phyloP scores from a whole-genome alignment of 2,329 filamentous ascomycete species.

The Periconia sp. region DNA sequence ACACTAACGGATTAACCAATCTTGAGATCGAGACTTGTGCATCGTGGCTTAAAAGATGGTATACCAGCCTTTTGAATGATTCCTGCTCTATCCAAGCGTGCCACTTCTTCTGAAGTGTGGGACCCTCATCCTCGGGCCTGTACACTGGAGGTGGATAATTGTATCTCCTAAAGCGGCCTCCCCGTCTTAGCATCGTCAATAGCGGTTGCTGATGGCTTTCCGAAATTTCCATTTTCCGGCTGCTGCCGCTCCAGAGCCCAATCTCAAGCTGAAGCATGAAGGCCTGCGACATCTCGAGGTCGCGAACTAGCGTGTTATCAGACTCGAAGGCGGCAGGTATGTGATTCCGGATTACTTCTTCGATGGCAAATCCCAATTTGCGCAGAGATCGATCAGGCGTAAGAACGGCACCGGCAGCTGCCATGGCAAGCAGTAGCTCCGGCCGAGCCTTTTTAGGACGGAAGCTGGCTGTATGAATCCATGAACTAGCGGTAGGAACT shows the following conservation, averaged over 20 bases:
- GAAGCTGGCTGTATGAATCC: conserved; percentile 65
- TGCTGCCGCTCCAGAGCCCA: conserved; percentile 61
- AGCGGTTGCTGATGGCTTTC: conserved; percentile 60
- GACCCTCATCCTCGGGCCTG: not conserved
- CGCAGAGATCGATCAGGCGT: conserved; percentile 60
- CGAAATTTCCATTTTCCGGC: conserved; percentile 61
- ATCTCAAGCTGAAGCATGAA: conserved; percentile 57
- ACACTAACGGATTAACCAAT: too few relatives aligned
- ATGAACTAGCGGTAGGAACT: conserved; percentile 60
- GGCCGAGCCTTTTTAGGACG: conserved; percentile 59
- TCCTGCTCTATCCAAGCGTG: not conserved
- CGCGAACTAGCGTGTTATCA: conserved; percentile 53
- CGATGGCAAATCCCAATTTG: conserved; percentile 60
- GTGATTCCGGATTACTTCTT: conserved; percentile 51
- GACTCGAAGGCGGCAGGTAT: conserved; percentile 48
- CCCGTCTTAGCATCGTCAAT: conserved; percentile 59
- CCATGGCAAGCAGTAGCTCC: conserved; percentile 63
- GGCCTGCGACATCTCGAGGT: conserved; percentile 57
- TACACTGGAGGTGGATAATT: conserved; percentile 57
- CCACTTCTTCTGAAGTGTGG: not conserved
- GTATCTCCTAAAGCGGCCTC: conserved; percentile 62
- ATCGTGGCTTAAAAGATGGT: too few relatives aligned
- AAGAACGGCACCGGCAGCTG: conserved; percentile 62
- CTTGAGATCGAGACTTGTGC: too few relatives aligned
- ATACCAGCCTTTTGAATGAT: not conserved